Base-by-base conservation (phyloP, 2,329 filamentous ascomycete genomes). In the Herpotrichia juniperi region DNA sequence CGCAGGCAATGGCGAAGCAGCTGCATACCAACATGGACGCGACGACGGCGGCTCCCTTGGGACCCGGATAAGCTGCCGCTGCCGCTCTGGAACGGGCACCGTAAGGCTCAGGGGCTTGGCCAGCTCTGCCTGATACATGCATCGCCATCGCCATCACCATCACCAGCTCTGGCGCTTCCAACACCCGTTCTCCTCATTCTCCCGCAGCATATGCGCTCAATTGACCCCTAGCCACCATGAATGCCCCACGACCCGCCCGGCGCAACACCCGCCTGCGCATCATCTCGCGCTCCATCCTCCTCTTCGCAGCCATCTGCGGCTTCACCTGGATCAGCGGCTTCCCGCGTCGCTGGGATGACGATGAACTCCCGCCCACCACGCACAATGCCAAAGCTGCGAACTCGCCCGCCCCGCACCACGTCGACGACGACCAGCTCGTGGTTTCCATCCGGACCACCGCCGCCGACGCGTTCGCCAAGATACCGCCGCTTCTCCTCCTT, bases 401-500 rank as follows among this genome's bases (percentile, higher is more conserved):
- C 57, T 57, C 49, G 19, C 44, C 55, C 4, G 59, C 54, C 16
- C 65, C 64, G 17, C 50, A 64, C 47, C 48, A 26, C 24, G 60
- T 68, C 46, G 35, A 55, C n/a, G 43, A 52, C 32, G 63, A 69
- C 40, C 55, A 69, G 28, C 57, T 85, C 26, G 76, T 84, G 37
- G 78, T 85, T 4, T 74, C 83, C 16, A 73, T 86, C 58, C 80
- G 80, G 52, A 85, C 83, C 2, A 81, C 82, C 30, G 81, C 83
- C 3, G 82, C 79, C 17, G 80, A 86, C 63, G 77, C 81, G 19
- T 75, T 76, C 55, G 76, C 80, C 19, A 84, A 84, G 62, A 74
- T 86, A 3, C 81, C 83, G 4, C 71, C 71, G 2, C 40, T 60
- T 19, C 53, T 71, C 28, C 56, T 68, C 14, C 58, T 62, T 24